phyloP scores from a whole-genome alignment of 331 rosid genomes.

The Stylosanthes scabra region DNA sequence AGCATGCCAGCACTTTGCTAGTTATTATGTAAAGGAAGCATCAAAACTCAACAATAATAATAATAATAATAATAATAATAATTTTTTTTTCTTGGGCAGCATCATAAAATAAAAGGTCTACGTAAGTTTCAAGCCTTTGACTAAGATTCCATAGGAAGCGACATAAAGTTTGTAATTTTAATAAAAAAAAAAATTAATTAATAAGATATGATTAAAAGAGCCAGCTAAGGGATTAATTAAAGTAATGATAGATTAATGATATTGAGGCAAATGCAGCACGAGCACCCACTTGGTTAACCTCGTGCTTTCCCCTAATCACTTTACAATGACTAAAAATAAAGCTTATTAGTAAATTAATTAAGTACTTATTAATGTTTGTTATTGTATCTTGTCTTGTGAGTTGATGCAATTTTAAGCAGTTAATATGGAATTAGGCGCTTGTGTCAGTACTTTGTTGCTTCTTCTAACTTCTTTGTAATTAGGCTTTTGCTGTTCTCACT shows the following conservation, averaged over 20 bases:
- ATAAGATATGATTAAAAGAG: constrained; percentile 27
- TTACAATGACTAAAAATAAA: constrained; percentile 38
- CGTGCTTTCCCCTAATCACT: constrained; percentile 59
- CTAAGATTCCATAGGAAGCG: constrained; percentile 54
- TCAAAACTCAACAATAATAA: no score
- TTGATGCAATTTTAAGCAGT: constrained; percentile 43
- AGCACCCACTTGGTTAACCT: constrained; percentile 62
- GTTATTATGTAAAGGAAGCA: constrained; percentile 11
- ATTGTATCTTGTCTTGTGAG: constrained; percentile 11
- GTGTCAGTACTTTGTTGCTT: constrained; percentile 35
- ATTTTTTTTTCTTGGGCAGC: not conserved
- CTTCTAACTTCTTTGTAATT: constrained; percentile 4
- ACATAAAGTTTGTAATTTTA: not conserved
- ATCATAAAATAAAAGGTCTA: constrained; percentile 40
- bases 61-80: no score
- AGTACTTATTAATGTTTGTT: constrained; percentile 11
- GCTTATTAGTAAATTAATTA: not conserved
- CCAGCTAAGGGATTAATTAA: constrained; percentile 46
- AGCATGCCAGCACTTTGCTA: constrained; percentile 36
- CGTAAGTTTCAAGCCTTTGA: constrained; percentile 60
- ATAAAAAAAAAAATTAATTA: no score
- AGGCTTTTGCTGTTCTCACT: not conserved
- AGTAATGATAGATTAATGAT: constrained; percentile 33
- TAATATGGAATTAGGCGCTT: constrained; percentile 32
- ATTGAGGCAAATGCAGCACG: constrained; percentile 48